A percentile compares a stretch with the other conserved stretches of the same genome.
phyloP scores from a whole-genome alignment of 176 grass and related monocot species.

The Urochloa ruziziensis region DNA sequence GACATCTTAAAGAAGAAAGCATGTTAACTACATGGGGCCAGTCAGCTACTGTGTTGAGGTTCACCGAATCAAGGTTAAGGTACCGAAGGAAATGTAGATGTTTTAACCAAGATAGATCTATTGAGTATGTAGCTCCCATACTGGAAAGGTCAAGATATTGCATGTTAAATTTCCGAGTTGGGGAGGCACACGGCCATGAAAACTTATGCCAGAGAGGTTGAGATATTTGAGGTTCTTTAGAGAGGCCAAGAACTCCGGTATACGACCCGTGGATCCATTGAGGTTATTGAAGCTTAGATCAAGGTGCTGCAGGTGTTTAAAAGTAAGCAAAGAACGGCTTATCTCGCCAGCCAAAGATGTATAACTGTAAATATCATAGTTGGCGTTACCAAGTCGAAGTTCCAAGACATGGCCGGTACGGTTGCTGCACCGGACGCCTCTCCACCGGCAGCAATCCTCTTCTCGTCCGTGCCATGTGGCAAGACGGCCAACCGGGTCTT shows the following conservation, averaged over 20 bases:
- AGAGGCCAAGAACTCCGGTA: constrained; percentile 1
- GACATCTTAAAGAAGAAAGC: neutral
- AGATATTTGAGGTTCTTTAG: neutral
- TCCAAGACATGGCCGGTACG: neutral
- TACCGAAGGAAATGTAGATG: neutral
- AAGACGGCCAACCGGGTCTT: fast-evolving
- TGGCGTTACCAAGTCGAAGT: constrained; percentile 7
- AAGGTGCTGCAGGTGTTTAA: neutral
- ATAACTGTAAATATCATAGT: fast-evolving
- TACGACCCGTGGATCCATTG: fast-evolving
- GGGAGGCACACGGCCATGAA: neutral
- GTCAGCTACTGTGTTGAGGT: neutral
- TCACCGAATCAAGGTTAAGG: neutral
- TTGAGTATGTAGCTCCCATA: neutral
- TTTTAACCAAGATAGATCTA: neutral
- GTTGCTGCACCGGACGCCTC: constrained; percentile 31
- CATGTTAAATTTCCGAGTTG: constrained; percentile 20
- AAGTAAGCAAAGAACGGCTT: neutral
- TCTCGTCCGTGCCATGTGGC: neutral
- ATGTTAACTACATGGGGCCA: neutral
- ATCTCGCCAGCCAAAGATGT: neutral
- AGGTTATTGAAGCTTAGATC: neutral
- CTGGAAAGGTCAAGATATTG: neutral
- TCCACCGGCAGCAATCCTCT: constrained; percentile 39
- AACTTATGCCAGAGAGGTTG: neutral